Base-by-base conservation (phyloP, 2,329 filamentous ascomycete genomes). In the Coleophoma crateriformis region DNA sequence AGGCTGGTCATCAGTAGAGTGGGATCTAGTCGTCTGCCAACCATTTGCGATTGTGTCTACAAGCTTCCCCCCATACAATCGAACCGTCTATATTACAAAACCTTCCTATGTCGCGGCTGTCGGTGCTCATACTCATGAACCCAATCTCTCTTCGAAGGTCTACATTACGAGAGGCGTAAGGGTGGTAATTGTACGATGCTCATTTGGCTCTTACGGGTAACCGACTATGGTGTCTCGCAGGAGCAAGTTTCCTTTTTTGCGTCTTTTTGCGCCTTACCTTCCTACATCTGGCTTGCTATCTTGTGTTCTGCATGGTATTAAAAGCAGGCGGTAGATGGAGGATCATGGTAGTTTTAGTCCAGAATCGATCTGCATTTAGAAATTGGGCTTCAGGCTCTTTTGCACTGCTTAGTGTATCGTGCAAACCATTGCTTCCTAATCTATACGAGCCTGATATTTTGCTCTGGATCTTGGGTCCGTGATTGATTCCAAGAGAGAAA, bases 1-100 rank as follows among this genome's bases (percentile, higher is more conserved):
- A 91, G 81, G 76, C 79, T 66, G 79, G 78, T 65, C 77, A 80
- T 66, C 75, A 81, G 72, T 84, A 83, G 74, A 76, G 45, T 57
- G 54, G 42, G 49, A 43, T 54, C 47, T 32, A 43, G 38, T 43
- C 42, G 46, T 50, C 45, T 35, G 33, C 47, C 50, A 35, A 37
- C 41, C 48, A 50, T 44, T 19, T 42, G 50, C 52, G 55, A 58
- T 59, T 61, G 59, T 62, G 46, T 60, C 52, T 54, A 51, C 47
- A 51, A 58, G 55, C 46, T 53, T 51, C 51, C 54, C 27, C 27
- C 27, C 51, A 47, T 52, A 55, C 58, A 62, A 61, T 59, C 58
- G 52, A 61, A 61, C 58, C 55, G 55, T 64, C 56, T 52, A 60
- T 61, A 62, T 59, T 54, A 53, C 53, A 55, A 57, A 56, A 52